Base-by-base conservation (phyloP, 202 grass and related monocot genomes). In the Setaria italica region DNA sequence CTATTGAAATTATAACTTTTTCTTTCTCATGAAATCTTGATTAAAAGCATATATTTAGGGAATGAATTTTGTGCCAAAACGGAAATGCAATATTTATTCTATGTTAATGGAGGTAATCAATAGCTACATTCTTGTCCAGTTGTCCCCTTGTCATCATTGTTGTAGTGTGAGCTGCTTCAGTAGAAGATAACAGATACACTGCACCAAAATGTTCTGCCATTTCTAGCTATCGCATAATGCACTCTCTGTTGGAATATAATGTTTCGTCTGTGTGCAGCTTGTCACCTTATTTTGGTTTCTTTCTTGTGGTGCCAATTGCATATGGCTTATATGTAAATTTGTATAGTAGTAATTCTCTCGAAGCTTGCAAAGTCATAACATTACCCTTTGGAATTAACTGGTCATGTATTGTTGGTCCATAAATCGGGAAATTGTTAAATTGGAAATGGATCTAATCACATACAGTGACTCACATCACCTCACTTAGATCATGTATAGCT, bases 261-360 rank as follows among this genome's bases (percentile, higher is more conserved):
- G 65, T 80, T 25, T 4, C 7, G 20, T 43, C 17, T 80, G 19
- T 35, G 6, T 3, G 19, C 7, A 42, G 33, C 63, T 55, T 68
- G 4, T 80, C 46, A 67, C 48, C 48, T 75, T 76, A 16, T 75
- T 74, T 67, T 80, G 19, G 10, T 67, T 20, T 33, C 19, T 64
- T 53, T 66, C 17, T 34, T 67, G 33, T 2, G 11, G 62, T 25
- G 11, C 20, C 30, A 66, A 39, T 53, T 80, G 30, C 17, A 66
- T 64, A 32, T 50, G 29, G 15, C 9, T 34, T 67, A 4, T 65
- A 60, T 67, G 17, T n/a, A 54, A 39, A 53, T 50, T 53, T 51
- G 32, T 54, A 34, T 53, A 19, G 11, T 67, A 80, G 46, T 15
- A 67, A 50, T 51, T 80, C 2, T 14, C 60, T 7, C 0, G 37